Evolutionary conservation across 208 protist species (phyloP).

Genomic region (Leishmania arabica): DNA sequence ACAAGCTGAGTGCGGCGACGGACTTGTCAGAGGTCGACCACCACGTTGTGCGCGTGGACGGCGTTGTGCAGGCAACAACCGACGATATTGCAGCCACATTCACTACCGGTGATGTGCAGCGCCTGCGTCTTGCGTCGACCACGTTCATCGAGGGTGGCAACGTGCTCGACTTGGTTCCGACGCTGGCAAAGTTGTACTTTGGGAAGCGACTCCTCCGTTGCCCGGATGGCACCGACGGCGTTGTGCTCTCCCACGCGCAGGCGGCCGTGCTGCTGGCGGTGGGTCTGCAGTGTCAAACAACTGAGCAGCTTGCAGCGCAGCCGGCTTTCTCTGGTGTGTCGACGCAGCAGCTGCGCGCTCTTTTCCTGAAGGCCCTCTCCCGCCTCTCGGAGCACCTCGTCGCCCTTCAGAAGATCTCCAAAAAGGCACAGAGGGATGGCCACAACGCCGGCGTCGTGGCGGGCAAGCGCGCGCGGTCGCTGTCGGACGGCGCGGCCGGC

Average conservation of each 20-base stretch:
- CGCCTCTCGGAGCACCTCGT: slow-evolving; percentile 81
- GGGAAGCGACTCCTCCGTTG: slow-evolving; percentile 44
- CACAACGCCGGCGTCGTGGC: background rate
- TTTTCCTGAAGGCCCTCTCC: slow-evolving; percentile 84
- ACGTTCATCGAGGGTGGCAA: slow-evolving; percentile 96
- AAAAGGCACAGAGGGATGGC: background rate
- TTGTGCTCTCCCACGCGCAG: slow-evolving; percentile 90
- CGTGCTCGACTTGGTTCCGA: slow-evolving; percentile 96
- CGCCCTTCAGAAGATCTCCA: slow-evolving; percentile 51
- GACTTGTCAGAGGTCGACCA: slow-evolving; percentile 44
- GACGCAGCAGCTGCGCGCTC: slow-evolving; percentile 82
- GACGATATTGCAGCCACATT: slow-evolving; percentile 67
- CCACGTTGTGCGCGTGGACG: slow-evolving; percentile 52
- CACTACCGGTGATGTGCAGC: slow-evolving; percentile 92
- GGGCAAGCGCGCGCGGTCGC: slow-evolving; percentile 11
- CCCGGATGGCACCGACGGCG: slow-evolving; percentile 76
- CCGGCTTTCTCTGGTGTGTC: slow-evolving; percentile 62
- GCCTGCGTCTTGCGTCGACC: slow-evolving; percentile 93
- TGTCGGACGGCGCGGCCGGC: background rate
- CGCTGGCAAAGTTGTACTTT: slow-evolving; percentile 94
- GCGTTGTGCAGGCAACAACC: slow-evolving; percentile 50
- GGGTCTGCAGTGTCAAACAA: slow-evolving; percentile 91
- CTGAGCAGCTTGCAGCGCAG: slow-evolving; percentile 70
- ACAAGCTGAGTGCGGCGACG: slow-evolving; percentile 34
- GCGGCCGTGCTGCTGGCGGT: slow-evolving; percentile 94